These are phyloP conservation scores for Aspergillaceae sp. DNA, from an alignment of 2,329 filamentous ascomycete species.

Conservation along the genomic window DNA sequence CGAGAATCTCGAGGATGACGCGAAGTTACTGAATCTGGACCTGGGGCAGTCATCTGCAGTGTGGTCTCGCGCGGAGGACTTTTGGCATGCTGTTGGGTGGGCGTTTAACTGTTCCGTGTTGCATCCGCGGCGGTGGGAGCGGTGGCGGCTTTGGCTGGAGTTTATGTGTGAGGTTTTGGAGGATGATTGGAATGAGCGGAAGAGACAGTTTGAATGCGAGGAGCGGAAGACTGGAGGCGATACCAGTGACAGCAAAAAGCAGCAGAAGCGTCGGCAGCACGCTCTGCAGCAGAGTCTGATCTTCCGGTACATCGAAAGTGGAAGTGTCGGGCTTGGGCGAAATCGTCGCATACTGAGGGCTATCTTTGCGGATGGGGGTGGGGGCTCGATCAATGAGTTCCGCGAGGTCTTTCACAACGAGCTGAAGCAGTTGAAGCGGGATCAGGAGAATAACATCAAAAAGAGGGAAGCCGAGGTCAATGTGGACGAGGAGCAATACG, in stretches of 20 bases:
- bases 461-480: slow-evolving; percentile 36
- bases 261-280: slow-evolving; percentile 9
- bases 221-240: not conserved
- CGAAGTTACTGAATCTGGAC: slow-evolving; percentile 47
- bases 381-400: slow-evolving; percentile 33
- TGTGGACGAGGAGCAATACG: slow-evolving; percentile 38
- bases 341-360: slow-evolving; percentile 38
- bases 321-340: slow-evolving; percentile 22
- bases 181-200: slow-evolving; percentile 35
- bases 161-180: slow-evolving; percentile 51
- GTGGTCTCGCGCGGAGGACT: slow-evolving; percentile 70
- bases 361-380: slow-evolving; percentile 39
- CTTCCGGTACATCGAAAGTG: slow-evolving; percentile 32
- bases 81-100: slow-evolving; percentile 87
- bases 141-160: slow-evolving; percentile 73
- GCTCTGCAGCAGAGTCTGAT: slow-evolving; percentile 33
- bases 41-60: slow-evolving; percentile 59
- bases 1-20: slow-evolving; percentile 28
- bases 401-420: slow-evolving; percentile 38
- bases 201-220: slow-evolving; percentile 12
- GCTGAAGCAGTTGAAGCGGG: slow-evolving; percentile 25
- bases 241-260: not conserved
- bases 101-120: slow-evolving; percentile 78
- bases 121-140: slow-evolving; percentile 65
- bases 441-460: slow-evolving; percentile 22